Evolutionary conservation across 495 filamentous ascomycete species (phyloP), one percentile per base, ranked within the genome.

Genomic region (Parathielavia appendiculata): DNA sequence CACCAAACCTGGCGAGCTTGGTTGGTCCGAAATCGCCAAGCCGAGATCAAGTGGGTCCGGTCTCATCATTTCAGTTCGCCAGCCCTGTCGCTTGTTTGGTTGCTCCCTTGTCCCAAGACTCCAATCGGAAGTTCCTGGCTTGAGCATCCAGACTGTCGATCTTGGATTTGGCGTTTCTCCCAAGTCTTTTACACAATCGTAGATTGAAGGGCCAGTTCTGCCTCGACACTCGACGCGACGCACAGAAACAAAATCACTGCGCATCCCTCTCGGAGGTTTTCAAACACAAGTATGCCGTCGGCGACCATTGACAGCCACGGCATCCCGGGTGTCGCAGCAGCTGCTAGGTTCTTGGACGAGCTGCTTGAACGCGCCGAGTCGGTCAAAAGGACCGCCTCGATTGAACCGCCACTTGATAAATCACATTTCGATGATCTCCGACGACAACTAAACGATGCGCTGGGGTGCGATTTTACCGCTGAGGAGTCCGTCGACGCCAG

Each of bases 401-500:
- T 96, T 61, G 90, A 97, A 61, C 91, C 90, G 26, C 83, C 89
- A 11, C 77, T 98, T 65, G 81, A 80, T 14, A 82, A 86, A 59
- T 70, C 77, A 40, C 77, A 84, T 63, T 78, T 90, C 44, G 69
- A 71, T 19, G 73, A 81, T 52, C 64, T 79, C 20, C 66, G 80
- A 20, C 62, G 68, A 10, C 73, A 66, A 26, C 66, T 82, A 20
- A 68, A 67, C 49, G 60, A 69, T 54, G 64, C 75, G 13, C 73
- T 78, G 14, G 66, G 63, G 51, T 36, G 60, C 41, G 59, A 62
- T 26, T 36, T 61, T 34, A 41, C 50, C 19, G 43, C 12, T 19
- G 60, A 62, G 5, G 63, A 64, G 14, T 17, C 51, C n/a, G 48
- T 39, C 35, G 72, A 75, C 53, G 56, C 64, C 54, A 79, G 61